Conservation (phyloP, 2,329 filamentous ascomycete genomes). For the Nigrospora sphaerica region DNA sequence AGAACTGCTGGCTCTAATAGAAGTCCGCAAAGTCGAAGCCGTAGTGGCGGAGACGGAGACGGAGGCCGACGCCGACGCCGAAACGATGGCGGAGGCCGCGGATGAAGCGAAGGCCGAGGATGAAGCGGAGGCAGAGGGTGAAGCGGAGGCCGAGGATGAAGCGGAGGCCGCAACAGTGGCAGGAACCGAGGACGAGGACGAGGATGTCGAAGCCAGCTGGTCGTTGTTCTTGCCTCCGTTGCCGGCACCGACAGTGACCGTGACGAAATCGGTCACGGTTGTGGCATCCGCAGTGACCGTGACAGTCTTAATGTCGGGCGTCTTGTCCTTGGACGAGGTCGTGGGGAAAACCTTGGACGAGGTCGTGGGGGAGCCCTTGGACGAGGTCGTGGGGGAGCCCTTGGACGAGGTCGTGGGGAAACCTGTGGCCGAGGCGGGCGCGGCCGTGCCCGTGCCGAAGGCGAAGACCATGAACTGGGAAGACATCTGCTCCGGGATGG, state of each 20-base stretch:
- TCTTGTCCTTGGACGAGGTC: conserved; percentile 9
- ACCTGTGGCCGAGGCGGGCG: conserved; percentile 13
- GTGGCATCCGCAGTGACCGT: conserved; percentile 32
- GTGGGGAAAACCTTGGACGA: not conserved
- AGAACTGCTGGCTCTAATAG: conserved; percentile 1
- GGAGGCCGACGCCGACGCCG: conserved; percentile 7
- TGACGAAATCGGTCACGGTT: conserved; percentile 30
- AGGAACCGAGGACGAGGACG: too few species aligned
- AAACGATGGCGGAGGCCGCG: not conserved
- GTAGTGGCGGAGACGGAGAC: conserved; percentile 10
- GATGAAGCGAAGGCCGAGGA: too few species aligned
- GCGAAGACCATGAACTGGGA: conserved; percentile 27
- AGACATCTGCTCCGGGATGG: conserved; percentile 37
- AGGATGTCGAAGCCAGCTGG: not conserved
- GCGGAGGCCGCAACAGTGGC: too few species aligned
- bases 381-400: conserved; percentile 8
- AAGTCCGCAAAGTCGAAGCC: conserved; percentile 2
- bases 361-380: conserved; percentile 3
- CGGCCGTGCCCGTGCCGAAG: conserved; percentile 18
- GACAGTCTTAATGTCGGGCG: conserved; percentile 28
- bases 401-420: conserved; percentile 7
- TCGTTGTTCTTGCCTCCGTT: not conserved
- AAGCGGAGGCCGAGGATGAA: too few species aligned
- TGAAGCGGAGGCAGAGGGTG: too few species aligned
- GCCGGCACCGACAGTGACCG: conserved; percentile 22